These are phyloP conservation scores for Fremontodendron californicum DNA, from an alignment of 345 rosid species.

Conservation along the genomic window DNA sequence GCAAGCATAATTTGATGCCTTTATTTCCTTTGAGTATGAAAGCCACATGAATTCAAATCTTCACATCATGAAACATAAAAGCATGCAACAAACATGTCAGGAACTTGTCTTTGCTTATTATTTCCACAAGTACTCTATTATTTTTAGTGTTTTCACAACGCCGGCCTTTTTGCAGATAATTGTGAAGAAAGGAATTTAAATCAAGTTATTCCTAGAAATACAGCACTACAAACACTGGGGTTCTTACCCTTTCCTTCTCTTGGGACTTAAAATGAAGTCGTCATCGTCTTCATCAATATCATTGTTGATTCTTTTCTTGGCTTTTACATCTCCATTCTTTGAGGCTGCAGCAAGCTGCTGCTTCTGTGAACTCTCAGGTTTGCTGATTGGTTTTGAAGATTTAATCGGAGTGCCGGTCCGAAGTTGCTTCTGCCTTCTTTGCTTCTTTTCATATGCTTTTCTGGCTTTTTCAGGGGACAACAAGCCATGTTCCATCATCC, in stretches of 20 bases:
- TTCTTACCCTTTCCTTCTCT: slow-evolving; percentile 70
- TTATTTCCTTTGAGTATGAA: not conserved
- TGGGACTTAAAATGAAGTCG: slow-evolving; percentile 50
- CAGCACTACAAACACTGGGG: slow-evolving; percentile 13
- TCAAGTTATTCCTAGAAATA: slow-evolving; percentile 18
- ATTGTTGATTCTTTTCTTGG: slow-evolving; percentile 55
- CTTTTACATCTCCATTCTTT: slow-evolving; percentile 54
- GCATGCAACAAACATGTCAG: slow-evolving; percentile 5
- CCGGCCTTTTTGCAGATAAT: slow-evolving; percentile 13
- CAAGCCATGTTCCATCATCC: slow-evolving; percentile 99
- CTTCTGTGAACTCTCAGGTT: slow-evolving; percentile 62
- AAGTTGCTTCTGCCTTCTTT: slow-evolving; percentile 74
- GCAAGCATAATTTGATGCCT: not conserved
- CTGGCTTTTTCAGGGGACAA: slow-evolving; percentile 74
- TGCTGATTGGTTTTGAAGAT: slow-evolving; percentile 40
- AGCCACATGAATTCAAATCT: not conserved
- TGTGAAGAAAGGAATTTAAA: slow-evolving; percentile 19
- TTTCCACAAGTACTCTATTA: slow-evolving; percentile 19
- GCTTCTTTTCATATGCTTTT: slow-evolving; percentile 77
- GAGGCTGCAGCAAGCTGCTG: slow-evolving; percentile 41
- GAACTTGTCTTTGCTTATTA: slow-evolving; percentile 26
- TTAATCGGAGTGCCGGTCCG: slow-evolving; percentile 67
- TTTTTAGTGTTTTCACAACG: slow-evolving; percentile 11
- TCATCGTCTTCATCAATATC: slow-evolving; percentile 47
- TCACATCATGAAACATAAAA: slow-evolving; percentile 7